A percentile compares a stretch with the other conserved stretches of the same genome.
phyloP scores from a whole-genome alignment of 129 eudicot genomes.

The Chrysanthemum lavandulifolium region DNA sequence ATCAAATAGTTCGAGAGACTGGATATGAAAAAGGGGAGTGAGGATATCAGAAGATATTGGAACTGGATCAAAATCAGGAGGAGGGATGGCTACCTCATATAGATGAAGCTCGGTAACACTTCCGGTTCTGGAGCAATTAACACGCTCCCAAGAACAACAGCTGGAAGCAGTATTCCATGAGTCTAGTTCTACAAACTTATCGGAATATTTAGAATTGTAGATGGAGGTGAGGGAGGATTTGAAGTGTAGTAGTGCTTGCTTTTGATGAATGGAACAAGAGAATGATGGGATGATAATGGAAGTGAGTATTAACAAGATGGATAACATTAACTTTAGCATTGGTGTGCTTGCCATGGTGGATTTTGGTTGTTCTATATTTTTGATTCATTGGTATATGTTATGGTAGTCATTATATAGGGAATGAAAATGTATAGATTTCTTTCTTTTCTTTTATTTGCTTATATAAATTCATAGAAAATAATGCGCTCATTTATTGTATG shows the following conservation, averaged over 20 bases:
- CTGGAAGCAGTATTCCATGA: constrained; percentile 42
- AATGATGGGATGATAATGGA: constrained; percentile 24
- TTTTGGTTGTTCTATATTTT: not conserved
- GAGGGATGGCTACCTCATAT: not conserved
- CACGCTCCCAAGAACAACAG: constrained; percentile 56
- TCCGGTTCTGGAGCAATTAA: constrained; percentile 28
- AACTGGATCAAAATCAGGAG: not conserved
- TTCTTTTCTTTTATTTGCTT: no score
- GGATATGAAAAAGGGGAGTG: no score
- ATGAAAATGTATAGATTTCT: no score
- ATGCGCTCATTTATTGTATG: no score
- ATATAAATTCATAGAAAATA: no score
- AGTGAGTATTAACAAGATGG: constrained; percentile 23
- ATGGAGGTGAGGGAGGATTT: constrained; percentile 32
- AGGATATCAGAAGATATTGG: no score
- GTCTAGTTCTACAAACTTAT: not conserved
- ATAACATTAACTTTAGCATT: not conserved
- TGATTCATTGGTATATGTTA: no score
- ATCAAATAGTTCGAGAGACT: no score
- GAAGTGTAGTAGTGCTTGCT: constrained; percentile 27
- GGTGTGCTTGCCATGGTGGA: not conserved
- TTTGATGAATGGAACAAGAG: constrained; percentile 27
- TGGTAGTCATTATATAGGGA: no score
- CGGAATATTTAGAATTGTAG: constrained; percentile 16
- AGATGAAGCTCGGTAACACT: constrained; percentile 27